Evolutionary conservation across 108 stramenopile species (phyloP).

Genomic region (Skeletonema marinoi): DNA sequence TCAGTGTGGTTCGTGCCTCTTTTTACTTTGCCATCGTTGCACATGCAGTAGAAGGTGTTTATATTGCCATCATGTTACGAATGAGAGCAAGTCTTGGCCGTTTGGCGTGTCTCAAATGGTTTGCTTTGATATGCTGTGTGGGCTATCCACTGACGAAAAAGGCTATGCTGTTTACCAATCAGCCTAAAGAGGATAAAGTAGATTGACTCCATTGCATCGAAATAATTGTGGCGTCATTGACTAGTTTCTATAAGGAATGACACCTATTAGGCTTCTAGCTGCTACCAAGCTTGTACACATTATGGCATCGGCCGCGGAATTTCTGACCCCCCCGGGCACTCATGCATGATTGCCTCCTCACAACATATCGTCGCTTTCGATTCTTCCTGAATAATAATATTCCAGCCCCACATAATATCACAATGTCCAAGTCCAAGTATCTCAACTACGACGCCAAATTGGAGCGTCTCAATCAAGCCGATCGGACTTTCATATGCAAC

Average conservation of each 20-base stretch:
- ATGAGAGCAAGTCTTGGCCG: background rate
- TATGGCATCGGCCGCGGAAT: no score
- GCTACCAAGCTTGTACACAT: no score
- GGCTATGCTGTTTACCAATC: slow-evolving; percentile 11
- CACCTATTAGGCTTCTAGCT: no score
- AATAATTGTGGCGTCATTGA: no score
- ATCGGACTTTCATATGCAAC: background rate
- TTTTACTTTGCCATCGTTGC: slow-evolving; percentile 16
- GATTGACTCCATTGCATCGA: background rate
- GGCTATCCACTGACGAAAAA: slow-evolving; percentile 29
- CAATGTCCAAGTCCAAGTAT: background rate
- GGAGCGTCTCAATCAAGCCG: background rate
- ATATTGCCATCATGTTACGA: slow-evolving; percentile 3
- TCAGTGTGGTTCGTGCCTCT: background rate
- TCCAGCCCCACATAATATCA: no score
- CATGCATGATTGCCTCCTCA: no score
- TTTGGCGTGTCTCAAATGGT: slow-evolving; percentile 3
- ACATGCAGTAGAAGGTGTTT: slow-evolving; percentile 19
- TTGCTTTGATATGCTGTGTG: slow-evolving; percentile 13
- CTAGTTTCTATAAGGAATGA: no score
- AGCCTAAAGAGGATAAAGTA: background rate
- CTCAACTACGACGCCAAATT: background rate
- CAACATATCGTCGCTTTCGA: no score
- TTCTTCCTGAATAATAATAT: no score
- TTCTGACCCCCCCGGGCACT: no score